Base-by-base conservation (phyloP, 2,329 filamentous ascomycete species). In the Claviceps paspali region DNA sequence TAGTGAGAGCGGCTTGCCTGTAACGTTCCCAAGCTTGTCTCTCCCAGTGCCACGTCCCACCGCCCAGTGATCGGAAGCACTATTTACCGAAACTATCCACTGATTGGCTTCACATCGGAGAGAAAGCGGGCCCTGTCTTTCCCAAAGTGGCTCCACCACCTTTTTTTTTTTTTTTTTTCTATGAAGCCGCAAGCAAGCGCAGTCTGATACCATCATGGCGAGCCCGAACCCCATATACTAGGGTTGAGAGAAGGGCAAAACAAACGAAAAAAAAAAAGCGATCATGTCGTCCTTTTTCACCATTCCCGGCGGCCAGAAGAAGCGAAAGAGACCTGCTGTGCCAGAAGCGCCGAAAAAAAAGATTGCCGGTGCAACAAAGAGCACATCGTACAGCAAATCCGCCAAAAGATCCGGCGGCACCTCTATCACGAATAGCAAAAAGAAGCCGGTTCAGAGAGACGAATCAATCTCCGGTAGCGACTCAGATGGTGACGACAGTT, bases 261-360 rank as follows among this genome's bases (percentile, higher is more conserved):
- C n/a, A 14, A 48, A 44, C 49, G 47, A 17, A 30, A 40, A 26
- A 23, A 33, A 33, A 34, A 31, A 22, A 48, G 44, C 50, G 48
- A 64, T 46, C 47, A 92, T 93, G 87, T 93, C 88, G 52, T 94
- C 87, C 28, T 98, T 96, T 62, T 98, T 98, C 62, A 94, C 87
- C 36, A 67, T 80, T 28, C 86, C 91, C 5, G 81, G 82, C 29
- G 80, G 82, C 35, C 81, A 88, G 53, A 84, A 83, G 64, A 96
- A 96, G 70, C 72, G 91, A 50, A 96, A 96, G 68, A 73, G 87
- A 43, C 52, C 65, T 6, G 58, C 64, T 39, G 67, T 68, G 19
- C 53, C 63, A 12, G 68, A 75, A 35, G 59, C 58, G 5, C 69
- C 74, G 2, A 76, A 76, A 56, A 80, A 78, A 52, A 65, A 72